A percentile compares a stretch with the other conserved stretches of the same genome.
phyloP scores from a whole-genome alignment of 495 filamentous ascomycete genomes.

The Penicillium flavigenum region DNA sequence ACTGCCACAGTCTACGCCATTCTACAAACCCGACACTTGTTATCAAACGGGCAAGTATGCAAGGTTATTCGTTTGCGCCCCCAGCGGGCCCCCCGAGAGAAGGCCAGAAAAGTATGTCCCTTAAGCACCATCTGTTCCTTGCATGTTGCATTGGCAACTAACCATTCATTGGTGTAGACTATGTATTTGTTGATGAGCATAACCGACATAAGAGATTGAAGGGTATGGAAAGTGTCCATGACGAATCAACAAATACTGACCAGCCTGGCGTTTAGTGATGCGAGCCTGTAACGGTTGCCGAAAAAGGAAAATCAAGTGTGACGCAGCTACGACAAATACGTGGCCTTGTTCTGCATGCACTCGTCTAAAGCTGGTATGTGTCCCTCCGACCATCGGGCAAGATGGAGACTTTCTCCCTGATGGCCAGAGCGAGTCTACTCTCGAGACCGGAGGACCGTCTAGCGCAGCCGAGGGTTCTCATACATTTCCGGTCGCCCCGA shows the following conservation, averaged over 20 bases:
- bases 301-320: constrained; percentile 83
- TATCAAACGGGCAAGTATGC: constrained; percentile 29
- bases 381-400: constrained; percentile 84
- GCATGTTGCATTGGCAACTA: background rate
- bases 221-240: constrained; percentile 54
- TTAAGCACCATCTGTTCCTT: background rate
- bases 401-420: constrained; percentile 67
- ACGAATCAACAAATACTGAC: constrained; percentile 7
- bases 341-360: constrained; percentile 97
- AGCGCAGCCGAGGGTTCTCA: constrained; percentile 31
- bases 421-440: constrained; percentile 29
- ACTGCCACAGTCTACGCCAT: background rate
- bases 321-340: constrained; percentile 95
- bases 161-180: constrained; percentile 57
- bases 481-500: constrained; percentile 31
- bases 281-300: constrained; percentile 96
- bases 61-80: constrained; percentile 50
- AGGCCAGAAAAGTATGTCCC: constrained; percentile 46
- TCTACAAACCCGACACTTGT: background rate
- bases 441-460: constrained; percentile 25
- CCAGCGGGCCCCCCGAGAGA: constrained; percentile 45
- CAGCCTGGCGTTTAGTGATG: constrained; percentile 67
- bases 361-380: constrained; percentile 87
- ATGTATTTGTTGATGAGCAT: constrained; percentile 99
- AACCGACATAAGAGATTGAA: constrained; percentile 97